Evolutionary conservation across 371 early-diverging fungal species (phyloP).

Genomic region (Funneliformis caledonium): DNA sequence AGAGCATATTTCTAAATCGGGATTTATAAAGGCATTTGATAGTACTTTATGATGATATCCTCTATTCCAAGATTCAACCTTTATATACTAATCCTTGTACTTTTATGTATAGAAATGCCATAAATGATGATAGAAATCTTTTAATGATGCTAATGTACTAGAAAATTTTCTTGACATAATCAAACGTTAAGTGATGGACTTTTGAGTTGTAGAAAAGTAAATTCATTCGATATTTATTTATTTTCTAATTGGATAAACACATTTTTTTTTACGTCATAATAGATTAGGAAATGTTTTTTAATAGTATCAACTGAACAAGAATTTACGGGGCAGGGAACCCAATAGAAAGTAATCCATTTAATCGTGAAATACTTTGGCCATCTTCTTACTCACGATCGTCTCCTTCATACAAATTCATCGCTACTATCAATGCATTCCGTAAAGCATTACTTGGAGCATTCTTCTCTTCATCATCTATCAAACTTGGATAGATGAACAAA

Average conservation of each 20-base stretch:
- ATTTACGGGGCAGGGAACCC: neutral
- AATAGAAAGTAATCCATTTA: slow-evolving; percentile 5
- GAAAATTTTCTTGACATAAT: slow-evolving; percentile 57
- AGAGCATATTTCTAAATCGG: slow-evolving; percentile 41
- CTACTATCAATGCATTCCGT: slow-evolving; percentile 1
- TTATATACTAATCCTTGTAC: slow-evolving; percentile 42
- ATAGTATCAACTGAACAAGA: slow-evolving; percentile 12
- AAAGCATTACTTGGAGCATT: neutral
- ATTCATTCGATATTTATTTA: neutral
- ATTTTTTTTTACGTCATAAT: neutral
- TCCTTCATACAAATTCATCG: neutral
- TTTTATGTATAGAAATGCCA: slow-evolving; percentile 43
- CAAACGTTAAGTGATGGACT: neutral
- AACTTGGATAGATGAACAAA: slow-evolving; percentile 22
- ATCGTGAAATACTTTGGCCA: slow-evolving; percentile 15
- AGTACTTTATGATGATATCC: slow-evolving; percentile 46
- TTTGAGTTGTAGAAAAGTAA: neutral
- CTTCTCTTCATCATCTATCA: neutral
- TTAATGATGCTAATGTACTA: slow-evolving; percentile 43
- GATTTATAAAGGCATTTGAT: slow-evolving; percentile 43
- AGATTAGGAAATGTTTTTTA: too few relatives aligned
- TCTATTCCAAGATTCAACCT: slow-evolving; percentile 43
- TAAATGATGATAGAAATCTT: slow-evolving; percentile 32
- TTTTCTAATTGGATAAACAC: neutral
- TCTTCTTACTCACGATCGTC: neutral